A percentile compares a stretch with the other conserved stretches of the same genome.
These are phyloP conservation scores for Lizanozyma gosingica DNA, from an alignment of 1,139 yeast genomes.

Conservation along the genomic window DNA sequence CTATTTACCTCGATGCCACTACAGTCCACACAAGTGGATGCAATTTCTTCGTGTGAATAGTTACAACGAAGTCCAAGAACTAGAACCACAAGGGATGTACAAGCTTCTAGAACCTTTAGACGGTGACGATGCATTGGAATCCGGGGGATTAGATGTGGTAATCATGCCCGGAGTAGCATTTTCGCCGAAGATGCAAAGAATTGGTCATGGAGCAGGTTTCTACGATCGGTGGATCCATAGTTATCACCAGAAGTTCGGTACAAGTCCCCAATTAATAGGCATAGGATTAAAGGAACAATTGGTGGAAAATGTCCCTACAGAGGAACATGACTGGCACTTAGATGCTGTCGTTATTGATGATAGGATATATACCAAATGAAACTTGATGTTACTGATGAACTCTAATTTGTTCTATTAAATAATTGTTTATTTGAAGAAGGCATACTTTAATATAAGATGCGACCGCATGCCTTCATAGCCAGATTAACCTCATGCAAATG, in stretches of 20 bases:
- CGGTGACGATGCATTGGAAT: constrained; percentile 26
- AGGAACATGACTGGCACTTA: constrained; percentile 59
- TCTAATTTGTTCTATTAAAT: no score
- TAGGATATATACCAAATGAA: background rate
- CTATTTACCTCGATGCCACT: constrained; percentile 43
- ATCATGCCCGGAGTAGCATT: constrained; percentile 86
- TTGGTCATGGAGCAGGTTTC: constrained; percentile 93
- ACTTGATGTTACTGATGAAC: no score
- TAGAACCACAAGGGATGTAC: constrained; percentile 65
- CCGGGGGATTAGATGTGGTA: constrained; percentile 54
- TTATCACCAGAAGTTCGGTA: constrained; percentile 26
- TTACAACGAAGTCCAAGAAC: constrained; percentile 29
- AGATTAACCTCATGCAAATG: no score
- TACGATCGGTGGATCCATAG: constrained; percentile 71
- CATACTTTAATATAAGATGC: no score
- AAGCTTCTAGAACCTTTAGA: constrained; percentile 56
- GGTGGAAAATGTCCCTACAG: constrained; percentile 51
- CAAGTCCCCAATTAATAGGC: constrained; percentile 46
- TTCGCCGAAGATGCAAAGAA: constrained; percentile 41
- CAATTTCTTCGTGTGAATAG: constrained; percentile 45
- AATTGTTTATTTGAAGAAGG: no score
- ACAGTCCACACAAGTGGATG: constrained; percentile 25
- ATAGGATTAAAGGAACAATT: constrained; percentile 66
- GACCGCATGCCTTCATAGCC: no score
- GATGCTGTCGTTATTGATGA: constrained; percentile 49